Evolutionary conservation across 2,329 filamentous ascomycete species (phyloP).

Genomic region (Plectosphaerella plurivora): DNA sequence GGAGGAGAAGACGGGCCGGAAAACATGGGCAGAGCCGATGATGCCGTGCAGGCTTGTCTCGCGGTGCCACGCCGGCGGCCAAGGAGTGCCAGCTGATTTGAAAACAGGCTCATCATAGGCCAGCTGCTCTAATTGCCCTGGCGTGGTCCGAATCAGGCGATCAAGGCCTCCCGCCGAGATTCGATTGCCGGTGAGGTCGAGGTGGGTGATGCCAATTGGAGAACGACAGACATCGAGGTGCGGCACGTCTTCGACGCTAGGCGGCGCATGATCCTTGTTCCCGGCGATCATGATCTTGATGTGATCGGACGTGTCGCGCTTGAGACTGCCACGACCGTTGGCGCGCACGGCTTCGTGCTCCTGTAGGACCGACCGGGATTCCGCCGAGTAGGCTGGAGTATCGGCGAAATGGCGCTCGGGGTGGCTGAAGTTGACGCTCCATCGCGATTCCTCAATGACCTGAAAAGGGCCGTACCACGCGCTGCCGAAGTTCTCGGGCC

Average conservation of each 20-base stretch:
- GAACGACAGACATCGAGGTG: conserved; percentile 17
- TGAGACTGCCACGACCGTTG: conserved; percentile 24
- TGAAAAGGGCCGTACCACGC: conserved; percentile 34
- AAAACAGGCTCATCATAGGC: conserved; percentile 40
- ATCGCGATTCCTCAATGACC: conserved; percentile 41
- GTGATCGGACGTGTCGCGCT: conserved; percentile 24
- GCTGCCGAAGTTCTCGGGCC: conserved; percentile 20
- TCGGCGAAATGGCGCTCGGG: conserved; percentile 44
- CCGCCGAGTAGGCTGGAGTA: conserved; percentile 35
- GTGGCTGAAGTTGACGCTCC: conserved; percentile 38
- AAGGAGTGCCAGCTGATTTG: conserved; percentile 6
- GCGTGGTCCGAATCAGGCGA: conserved; percentile 34
- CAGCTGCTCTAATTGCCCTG: conserved; percentile 46
- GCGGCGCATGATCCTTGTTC: conserved; percentile 4
- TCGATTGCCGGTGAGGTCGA: conserved; percentile 46
- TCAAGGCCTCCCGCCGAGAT: conserved; percentile 40
- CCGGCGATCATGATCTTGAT: conserved; percentile 19
- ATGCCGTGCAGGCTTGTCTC: conserved; percentile 34
- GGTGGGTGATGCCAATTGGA: conserved; percentile 43
- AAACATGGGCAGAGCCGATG: conserved; percentile 38
- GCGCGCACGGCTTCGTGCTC: conserved; percentile 16
- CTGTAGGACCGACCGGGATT: conserved; percentile 18
- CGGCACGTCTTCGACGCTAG: conserved; percentile 7
- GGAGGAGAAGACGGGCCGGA: conserved; percentile 48
- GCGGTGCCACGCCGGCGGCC: conserved; percentile 20